A percentile compares a stretch with the other conserved stretches of the same genome.
These are phyloP conservation scores for Talaromyces rugulosus DNA, from an alignment of 2,329 filamentous ascomycete genomes.

Conservation along the genomic window DNA sequence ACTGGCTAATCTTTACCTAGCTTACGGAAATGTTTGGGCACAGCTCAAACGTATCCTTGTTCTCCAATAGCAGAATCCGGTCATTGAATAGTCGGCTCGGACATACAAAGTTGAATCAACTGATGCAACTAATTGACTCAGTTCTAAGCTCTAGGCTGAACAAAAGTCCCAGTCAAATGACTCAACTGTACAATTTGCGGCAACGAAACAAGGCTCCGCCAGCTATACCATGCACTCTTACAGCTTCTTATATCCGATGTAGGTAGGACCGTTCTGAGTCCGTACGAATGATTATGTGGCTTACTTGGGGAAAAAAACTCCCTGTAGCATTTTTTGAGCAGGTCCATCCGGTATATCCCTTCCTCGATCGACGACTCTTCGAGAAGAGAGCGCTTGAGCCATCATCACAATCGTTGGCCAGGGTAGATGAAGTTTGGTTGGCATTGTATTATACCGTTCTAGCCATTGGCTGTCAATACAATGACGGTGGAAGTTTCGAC, in stretches of 20 bases:
- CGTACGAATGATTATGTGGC: too few relatives aligned
- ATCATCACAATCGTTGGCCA: constrained; percentile 47
- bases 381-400: constrained; percentile 39
- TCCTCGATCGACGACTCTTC: constrained; percentile 34
- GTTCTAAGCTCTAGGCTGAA: background rate
- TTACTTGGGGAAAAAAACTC: too few relatives aligned
- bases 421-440: constrained; percentile 48
- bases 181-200: background rate
- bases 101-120: constrained; percentile 4
- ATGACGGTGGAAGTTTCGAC: constrained; percentile 33
- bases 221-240: background rate
- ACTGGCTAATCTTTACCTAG: background rate
- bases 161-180: background rate
- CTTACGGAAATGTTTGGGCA: constrained; percentile 5
- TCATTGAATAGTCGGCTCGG: constrained; percentile 6
- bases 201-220: background rate
- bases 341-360: constrained; percentile 38
- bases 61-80: constrained; percentile 5
- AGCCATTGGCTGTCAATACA: constrained; percentile 35
- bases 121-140: background rate
- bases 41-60: constrained; percentile 9
- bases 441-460: constrained; percentile 35
- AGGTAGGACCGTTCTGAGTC: background rate
- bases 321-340: constrained; percentile 40
- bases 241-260: background rate